A percentile compares a stretch with the other conserved stretches of the same genome.
These are phyloP conservation scores for Thalassiosira livingstoniorum DNA, from an alignment of 352 stramenopile genomes.

Conservation along the genomic window DNA sequence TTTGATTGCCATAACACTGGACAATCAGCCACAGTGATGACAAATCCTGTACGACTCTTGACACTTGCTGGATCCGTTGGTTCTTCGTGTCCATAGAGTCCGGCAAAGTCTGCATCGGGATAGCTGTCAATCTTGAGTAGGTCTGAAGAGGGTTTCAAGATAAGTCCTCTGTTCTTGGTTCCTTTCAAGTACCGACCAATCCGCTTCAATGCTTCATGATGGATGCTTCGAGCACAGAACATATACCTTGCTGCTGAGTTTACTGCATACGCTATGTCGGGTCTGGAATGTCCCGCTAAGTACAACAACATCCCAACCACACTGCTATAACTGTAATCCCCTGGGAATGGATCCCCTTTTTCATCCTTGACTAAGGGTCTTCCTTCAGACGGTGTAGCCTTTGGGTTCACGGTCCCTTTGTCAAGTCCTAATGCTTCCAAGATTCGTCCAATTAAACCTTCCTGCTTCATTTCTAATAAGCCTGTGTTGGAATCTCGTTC, in stretches of 20 bases:
- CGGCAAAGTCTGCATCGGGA: slow-evolving; percentile 4
- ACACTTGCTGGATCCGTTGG: neutral
- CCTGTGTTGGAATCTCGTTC: neutral
- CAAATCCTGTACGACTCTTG: neutral
- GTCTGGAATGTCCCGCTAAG: neutral
- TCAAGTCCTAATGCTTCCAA: neutral
- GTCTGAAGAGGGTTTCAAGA: neutral
- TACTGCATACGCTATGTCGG: slow-evolving; percentile 1
- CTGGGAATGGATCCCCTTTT: neutral
- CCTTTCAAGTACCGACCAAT: neutral
- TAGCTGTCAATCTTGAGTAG: neutral
- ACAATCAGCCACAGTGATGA: neutral
- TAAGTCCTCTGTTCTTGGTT: neutral
- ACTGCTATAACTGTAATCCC: slow-evolving; percentile 3
- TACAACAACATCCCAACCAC: slow-evolving; percentile 4
- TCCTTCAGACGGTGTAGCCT: neutral
- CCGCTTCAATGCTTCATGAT: neutral
- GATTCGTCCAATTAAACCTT: neutral
- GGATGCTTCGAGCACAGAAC: neutral
- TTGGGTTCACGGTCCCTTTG: neutral
- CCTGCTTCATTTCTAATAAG: slow-evolving; percentile 1
- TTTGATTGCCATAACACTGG: slow-evolving; percentile 2
- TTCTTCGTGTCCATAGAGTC: slow-evolving; percentile 2
- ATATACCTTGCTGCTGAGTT: neutral
- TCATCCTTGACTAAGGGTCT: neutral